phyloP scores from a whole-genome alignment of 2,329 filamentous ascomycete genomes.

The Alternaria rosae region DNA sequence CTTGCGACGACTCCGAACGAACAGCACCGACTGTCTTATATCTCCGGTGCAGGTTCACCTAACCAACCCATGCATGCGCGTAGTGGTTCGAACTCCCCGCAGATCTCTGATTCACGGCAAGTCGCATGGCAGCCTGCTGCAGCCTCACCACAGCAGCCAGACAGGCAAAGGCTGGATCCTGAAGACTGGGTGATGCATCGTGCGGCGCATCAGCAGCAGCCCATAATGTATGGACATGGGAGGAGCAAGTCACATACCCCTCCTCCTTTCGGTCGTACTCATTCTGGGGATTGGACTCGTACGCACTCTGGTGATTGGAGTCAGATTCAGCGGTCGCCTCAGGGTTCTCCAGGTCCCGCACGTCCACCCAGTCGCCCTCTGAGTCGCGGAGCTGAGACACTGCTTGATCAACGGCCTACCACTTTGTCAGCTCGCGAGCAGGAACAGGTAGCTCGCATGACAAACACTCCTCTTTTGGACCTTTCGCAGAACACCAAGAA shows the following conservation, averaged over 20 bases:
- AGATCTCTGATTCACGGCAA: conserved; percentile 66
- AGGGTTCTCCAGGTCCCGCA: conserved; percentile 28
- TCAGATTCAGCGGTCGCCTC: conserved; percentile 43
- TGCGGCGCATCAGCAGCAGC: conserved; percentile 60
- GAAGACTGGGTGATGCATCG: conserved; percentile 87
- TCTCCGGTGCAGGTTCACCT: conserved; percentile 45
- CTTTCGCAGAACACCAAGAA: conserved; percentile 61
- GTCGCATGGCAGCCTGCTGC: conserved; percentile 82
- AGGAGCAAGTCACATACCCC: conserved; percentile 62
- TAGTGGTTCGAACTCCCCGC: conserved; percentile 42
- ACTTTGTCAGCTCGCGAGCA: conserved; percentile 86
- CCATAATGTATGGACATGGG: conserved; percentile 60
- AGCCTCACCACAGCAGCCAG: conserved; percentile 56
- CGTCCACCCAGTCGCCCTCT: conserved; percentile 43
- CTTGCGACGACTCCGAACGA: conserved; percentile 38
- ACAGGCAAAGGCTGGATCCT: conserved; percentile 68
- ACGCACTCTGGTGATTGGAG: conserved; percentile 57
- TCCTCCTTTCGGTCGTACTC: conserved; percentile 53
- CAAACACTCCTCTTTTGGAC: conserved; percentile 77
- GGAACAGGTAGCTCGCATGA: conserved; percentile 84
- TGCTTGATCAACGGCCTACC: conserved; percentile 62
- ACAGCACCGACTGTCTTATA: conserved; percentile 38
- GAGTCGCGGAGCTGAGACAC: conserved; percentile 61
- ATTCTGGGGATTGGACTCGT: conserved; percentile 57
- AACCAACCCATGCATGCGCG: conserved; percentile 54